Conservation (phyloP, 2,329 filamentous ascomycete genomes). For the Aspergillus unguis region DNA sequence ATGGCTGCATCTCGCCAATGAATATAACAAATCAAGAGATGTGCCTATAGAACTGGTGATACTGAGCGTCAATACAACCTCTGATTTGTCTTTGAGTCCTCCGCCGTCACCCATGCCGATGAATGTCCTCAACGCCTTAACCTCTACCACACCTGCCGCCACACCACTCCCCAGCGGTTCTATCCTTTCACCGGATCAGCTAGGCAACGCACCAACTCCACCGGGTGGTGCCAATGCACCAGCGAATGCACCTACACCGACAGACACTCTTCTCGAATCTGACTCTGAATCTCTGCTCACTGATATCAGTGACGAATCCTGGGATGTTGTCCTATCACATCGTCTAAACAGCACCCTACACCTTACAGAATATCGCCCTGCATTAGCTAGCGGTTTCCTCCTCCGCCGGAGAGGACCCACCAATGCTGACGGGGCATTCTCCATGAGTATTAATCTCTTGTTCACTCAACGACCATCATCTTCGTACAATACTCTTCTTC, state of each 20-base stretch:
- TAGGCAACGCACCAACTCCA: conserved; percentile 39
- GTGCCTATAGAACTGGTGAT: conserved; percentile 37
- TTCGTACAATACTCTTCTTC: conserved; percentile 37
- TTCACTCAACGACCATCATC: conserved; percentile 30
- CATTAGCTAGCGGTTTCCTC: conserved; percentile 46
- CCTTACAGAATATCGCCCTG: conserved; percentile 42
- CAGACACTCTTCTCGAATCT: conserved; percentile 36
- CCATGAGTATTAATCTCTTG: conserved; percentile 44
- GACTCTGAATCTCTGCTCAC: conserved; percentile 57
- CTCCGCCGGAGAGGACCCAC: conserved; percentile 43
- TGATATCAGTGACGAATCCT: conserved; percentile 59
- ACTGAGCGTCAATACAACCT: conserved; percentile 32
- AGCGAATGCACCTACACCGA: conserved; percentile 37
- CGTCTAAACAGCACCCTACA: conserved; percentile 42
- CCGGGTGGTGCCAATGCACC: conserved; percentile 29
- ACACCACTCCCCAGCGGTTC: conserved; percentile 37
- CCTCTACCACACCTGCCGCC: conserved; percentile 37
- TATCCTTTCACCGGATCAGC: conserved; percentile 43
- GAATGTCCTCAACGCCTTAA: conserved; percentile 30
- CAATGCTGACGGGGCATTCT: conserved; percentile 41
- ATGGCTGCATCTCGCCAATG: conserved; percentile 37
- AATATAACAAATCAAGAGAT: conserved; percentile 36
- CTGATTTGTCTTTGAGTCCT: conserved; percentile 36
- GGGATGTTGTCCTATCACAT: conserved; percentile 55
- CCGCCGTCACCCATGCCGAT: conserved; percentile 32